These are phyloP conservation scores for Candida krabiensis DNA, from an alignment of 805 yeast genomes.

Conservation along the genomic window DNA sequence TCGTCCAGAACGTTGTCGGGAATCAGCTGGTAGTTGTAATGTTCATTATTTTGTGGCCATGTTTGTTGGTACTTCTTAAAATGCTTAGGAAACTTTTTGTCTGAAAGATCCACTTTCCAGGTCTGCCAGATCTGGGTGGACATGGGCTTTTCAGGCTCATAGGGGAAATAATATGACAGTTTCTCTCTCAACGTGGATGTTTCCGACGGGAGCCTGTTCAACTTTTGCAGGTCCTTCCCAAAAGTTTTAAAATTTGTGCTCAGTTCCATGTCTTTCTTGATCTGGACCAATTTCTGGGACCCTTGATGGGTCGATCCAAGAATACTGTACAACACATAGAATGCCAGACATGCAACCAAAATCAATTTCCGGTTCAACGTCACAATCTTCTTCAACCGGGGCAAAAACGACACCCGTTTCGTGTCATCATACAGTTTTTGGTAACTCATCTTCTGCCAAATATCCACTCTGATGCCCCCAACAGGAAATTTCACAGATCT, in stretches of 20 bases:
- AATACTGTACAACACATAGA: constrained; percentile 8
- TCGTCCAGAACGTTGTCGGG: constrained; percentile 62
- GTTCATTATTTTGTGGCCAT: constrained; percentile 67
- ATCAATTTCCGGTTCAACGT: constrained; percentile 8
- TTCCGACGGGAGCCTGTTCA: constrained; percentile 16
- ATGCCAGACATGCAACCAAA: constrained; percentile 7
- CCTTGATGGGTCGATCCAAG: constrained; percentile 1
- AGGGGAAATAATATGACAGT: constrained; percentile 72
- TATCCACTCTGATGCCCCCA: no score
- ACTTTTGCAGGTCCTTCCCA: constrained; percentile 9
- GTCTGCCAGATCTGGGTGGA: constrained; percentile 92
- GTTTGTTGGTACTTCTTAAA: constrained; percentile 51
- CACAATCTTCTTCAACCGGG: constrained; percentile 1
- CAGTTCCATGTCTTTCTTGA: constrained; percentile 11
- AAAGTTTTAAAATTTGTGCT: constrained; percentile 17
- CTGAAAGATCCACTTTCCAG: constrained; percentile 73
- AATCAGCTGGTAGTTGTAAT: constrained; percentile 68
- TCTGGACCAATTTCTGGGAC: neutral
- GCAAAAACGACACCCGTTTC: neutral
- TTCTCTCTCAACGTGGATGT: constrained; percentile 48
- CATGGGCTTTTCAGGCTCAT: constrained; percentile 59
- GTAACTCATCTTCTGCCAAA: neutral
- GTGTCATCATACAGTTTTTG: constrained; percentile 13
- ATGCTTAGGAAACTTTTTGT: constrained; percentile 53
- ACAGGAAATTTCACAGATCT: no score